A percentile compares a stretch with the other conserved stretches of the same genome.
Evolutionary conservation across 1,139 yeast genomes (phyloP).

Genomic region (Komagataea norvegica): DNA sequence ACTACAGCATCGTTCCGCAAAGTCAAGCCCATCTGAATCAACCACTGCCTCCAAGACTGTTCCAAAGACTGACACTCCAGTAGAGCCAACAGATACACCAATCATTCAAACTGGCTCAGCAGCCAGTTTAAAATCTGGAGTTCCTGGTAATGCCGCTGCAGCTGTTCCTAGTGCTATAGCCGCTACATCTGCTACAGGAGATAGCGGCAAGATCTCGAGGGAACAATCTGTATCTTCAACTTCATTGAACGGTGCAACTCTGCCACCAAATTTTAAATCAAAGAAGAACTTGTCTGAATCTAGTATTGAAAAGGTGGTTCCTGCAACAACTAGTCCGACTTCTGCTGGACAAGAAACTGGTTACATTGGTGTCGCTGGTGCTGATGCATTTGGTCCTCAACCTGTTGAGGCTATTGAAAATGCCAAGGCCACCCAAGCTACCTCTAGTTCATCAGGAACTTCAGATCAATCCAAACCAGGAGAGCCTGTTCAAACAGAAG

Average conservation of each 20-base stretch:
- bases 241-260: slow-evolving; percentile 24
- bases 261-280: slow-evolving; percentile 23
- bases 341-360: slow-evolving; percentile 11
- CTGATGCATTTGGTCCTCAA: slow-evolving; percentile 9
- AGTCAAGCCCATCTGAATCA: slow-evolving; percentile 11
- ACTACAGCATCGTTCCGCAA: slow-evolving; percentile 15
- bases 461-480: slow-evolving; percentile 9
- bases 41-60: slow-evolving; percentile 19
- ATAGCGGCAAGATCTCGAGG: neutral
- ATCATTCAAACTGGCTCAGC: neutral
- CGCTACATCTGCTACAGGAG: slow-evolving; percentile 3
- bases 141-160: slow-evolving; percentile 4
- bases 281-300: slow-evolving; percentile 12
- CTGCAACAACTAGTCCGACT: slow-evolving; percentile 4
- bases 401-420: slow-evolving; percentile 13
- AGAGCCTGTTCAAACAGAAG: too few species aligned
- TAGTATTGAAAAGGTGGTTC: neutral
- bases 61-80: slow-evolving; percentile 11
- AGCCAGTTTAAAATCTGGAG: slow-evolving; percentile 2
- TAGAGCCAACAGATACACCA: neutral
- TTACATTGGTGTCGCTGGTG: slow-evolving; percentile 10
- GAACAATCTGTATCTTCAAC: slow-evolving; percentile 12
- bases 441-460: neutral
- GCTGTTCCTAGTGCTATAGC: slow-evolving; percentile 1
- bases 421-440: neutral